phyloP scores from a whole-genome alignment of 1,139 yeast genomes.

The Suhomyces anneliseae region DNA sequence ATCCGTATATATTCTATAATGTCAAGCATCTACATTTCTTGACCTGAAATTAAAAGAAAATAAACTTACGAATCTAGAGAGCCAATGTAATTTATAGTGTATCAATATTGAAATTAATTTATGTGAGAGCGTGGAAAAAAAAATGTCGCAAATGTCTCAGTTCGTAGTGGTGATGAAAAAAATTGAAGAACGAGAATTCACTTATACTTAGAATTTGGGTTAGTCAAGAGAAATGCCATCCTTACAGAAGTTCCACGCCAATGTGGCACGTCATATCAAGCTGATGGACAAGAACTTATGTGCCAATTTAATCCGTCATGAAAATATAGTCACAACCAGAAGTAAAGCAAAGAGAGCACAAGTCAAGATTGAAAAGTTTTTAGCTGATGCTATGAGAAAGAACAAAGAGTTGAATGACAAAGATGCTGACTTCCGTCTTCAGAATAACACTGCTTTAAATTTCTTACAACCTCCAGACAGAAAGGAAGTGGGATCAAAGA shows the following conservation, averaged over 20 bases:
- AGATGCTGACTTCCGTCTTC: constrained; percentile 22
- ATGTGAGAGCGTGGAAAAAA: background rate
- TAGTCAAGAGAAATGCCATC: constrained; percentile 35
- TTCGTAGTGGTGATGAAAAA: background rate
- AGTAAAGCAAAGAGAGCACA: constrained; percentile 51
- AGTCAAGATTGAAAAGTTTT: constrained; percentile 42
- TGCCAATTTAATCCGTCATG: constrained; percentile 49
- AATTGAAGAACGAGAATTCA: background rate
- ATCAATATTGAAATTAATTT: too few species aligned
- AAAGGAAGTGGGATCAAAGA: constrained; percentile 49
- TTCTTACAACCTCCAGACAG: constrained; percentile 45
- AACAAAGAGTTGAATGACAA: constrained; percentile 15
- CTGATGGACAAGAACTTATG: constrained; percentile 49
- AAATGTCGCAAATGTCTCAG: constrained; percentile 7
- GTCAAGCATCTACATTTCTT: background rate
- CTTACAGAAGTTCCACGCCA: constrained; percentile 43
- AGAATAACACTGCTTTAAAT: constrained; percentile 27
- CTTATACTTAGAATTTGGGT: background rate
- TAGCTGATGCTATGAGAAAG: constrained; percentile 31
- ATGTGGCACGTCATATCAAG: constrained; percentile 45
- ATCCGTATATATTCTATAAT: constrained; percentile 3
- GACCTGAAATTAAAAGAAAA: too few species aligned
- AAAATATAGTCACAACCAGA: constrained; percentile 44
- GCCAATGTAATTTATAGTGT: too few species aligned
- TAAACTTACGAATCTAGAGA: too few species aligned